Base-by-base conservation (phyloP, 345 rosid genomes). In the Cardiospermum halicacabum region DNA sequence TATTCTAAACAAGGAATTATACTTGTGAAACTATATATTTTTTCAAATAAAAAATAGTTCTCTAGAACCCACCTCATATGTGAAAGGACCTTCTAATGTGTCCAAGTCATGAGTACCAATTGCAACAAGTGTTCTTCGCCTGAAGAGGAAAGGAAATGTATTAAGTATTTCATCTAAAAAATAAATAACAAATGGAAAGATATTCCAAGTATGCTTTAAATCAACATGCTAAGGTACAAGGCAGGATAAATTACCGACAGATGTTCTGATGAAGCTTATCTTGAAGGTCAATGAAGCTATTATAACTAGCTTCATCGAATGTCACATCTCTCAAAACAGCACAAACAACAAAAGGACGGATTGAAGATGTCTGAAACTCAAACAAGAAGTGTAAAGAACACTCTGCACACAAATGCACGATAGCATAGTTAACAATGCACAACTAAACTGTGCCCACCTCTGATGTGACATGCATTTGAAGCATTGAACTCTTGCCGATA, bases 41-140 rank as follows among this genome's bases (percentile, higher is more conserved):
- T 32, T 34, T 4, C 11, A 7, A 11, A 57, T 9, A 18, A 22
- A 63, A 56, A 58, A 54, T 57, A 48, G n/a, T 18, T 64, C 13
- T 45, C 26, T 27, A 69, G 69, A 70, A 60, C 80, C 39, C 49
- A 89, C 99, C 97, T 91, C 99, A 72, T 91, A 91, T 10, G 95
- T 84, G 81, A 94, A 91, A 66, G 96, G 96, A 40, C 89, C 97
- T 72, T 87, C 75, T 69, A 94, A 73, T 2, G 85, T 85, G 73
- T 93, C 98, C 79, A 93, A 77, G 77, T 93, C 98, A 80, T 93
- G 98, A 47, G 97, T 94, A 64, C 99, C 99, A 69, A 94, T 94
- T 9, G 99, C 92, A 64, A 87, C 96, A 42, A 91, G 79, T 21
- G 92, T 71, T 75, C 99, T 87, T 68, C 82, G 84, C 88, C 99